Evolutionary conservation across 2,329 filamentous ascomycete genomes (phyloP).

Genomic region (Fusarium paranaense): DNA sequence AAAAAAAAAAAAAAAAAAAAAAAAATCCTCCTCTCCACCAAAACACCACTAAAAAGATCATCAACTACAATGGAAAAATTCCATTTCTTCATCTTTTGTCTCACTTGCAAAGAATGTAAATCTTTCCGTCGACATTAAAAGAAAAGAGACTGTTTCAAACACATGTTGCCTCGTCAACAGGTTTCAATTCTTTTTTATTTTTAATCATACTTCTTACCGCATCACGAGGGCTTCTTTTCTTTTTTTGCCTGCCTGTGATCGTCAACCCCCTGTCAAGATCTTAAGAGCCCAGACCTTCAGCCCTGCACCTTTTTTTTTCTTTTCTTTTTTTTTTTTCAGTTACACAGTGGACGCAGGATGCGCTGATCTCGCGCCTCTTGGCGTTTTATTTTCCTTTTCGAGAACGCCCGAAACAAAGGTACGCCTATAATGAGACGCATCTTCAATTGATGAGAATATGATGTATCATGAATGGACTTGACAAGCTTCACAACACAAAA

Average conservation of each 20-base stretch:
- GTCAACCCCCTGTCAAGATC: not conserved
- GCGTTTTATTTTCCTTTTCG: not conserved
- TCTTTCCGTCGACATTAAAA: not conserved
- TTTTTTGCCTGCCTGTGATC: not conserved
- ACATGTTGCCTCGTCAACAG: conserved; percentile 22
- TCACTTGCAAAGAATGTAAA: conserved; percentile 30
- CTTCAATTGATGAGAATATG: too few species aligned
- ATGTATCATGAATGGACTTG: not conserved
- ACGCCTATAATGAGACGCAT: not conserved
- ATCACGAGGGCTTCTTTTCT: not conserved
- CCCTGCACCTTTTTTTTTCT: conserved; percentile 1
- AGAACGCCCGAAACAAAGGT: not conserved
- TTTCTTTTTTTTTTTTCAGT: not conserved
- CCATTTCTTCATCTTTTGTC: conserved; percentile 14
- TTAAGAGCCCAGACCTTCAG: not conserved
- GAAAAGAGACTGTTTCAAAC: not conserved
- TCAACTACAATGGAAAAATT: not conserved
- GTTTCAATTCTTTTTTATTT: not conserved
- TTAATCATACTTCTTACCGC: not conserved
- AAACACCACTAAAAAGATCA: conserved; percentile 6
- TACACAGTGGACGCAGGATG: not conserved
- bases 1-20: not conserved
- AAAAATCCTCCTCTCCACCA: not conserved
- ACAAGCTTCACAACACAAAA: not conserved
- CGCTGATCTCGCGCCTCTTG: not conserved